phyloP scores from a whole-genome alignment of 2,329 filamentous ascomycete species.

The Nakataea oryzae region DNA sequence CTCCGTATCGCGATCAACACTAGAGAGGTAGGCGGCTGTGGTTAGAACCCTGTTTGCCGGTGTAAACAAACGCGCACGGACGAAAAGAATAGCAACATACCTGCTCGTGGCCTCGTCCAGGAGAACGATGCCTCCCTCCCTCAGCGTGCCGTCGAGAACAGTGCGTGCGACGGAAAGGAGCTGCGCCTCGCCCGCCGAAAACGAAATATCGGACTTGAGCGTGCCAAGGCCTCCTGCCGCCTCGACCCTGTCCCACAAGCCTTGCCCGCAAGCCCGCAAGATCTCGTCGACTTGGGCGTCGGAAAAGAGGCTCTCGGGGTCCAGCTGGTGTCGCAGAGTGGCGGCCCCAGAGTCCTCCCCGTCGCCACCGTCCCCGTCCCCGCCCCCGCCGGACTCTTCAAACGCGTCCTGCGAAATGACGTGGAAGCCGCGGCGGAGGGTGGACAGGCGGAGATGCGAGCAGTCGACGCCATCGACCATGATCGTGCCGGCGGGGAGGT shows the following conservation, averaged over 20 bases:
- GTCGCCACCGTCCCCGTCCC: background rate
- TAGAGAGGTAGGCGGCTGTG: background rate
- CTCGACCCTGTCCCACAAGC: slow-evolving; percentile 29
- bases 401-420: slow-evolving; percentile 36
- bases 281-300: slow-evolving; percentile 31
- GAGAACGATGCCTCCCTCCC: slow-evolving; percentile 19
- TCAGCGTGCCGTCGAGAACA: slow-evolving; percentile 22
- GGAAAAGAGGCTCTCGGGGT: slow-evolving; percentile 24
- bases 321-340: slow-evolving; percentile 34
- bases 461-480: slow-evolving; percentile 31
- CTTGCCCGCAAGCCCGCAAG: slow-evolving; percentile 28
- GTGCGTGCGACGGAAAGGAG: slow-evolving; percentile 36
- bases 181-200: slow-evolving; percentile 38
- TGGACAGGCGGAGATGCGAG: slow-evolving; percentile 13
- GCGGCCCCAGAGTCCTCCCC: slow-evolving; percentile 33
- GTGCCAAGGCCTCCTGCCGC: slow-evolving; percentile 24
- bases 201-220: slow-evolving; percentile 15
- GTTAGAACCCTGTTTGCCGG: background rate
- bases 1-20: slow-evolving; percentile 10
- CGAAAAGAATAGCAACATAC: slow-evolving; percentile 9
- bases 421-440: slow-evolving; percentile 22
- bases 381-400: background rate
- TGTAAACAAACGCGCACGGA: background rate
- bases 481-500: slow-evolving; percentile 30
- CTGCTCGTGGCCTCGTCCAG: slow-evolving; percentile 31